phyloP scores from a whole-genome alignment of 73 alveolate species.

The Tetrahymena borealis region DNA sequence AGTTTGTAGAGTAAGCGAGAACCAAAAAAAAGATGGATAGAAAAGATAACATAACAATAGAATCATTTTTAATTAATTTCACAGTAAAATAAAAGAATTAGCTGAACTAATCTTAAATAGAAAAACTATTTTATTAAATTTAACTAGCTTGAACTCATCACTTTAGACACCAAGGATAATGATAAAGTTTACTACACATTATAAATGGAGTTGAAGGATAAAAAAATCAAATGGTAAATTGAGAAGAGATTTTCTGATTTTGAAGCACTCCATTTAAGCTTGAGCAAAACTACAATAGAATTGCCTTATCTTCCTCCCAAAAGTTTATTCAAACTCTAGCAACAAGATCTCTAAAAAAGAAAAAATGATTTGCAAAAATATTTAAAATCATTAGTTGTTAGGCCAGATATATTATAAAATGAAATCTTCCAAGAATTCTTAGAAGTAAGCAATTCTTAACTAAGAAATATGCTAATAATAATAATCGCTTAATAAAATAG shows the following conservation, averaged over 20 bases:
- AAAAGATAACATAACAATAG: background rate
- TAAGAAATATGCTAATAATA: background rate
- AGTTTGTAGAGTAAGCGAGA: too few relatives aligned
- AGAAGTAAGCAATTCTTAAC: background rate
- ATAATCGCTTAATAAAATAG: background rate
- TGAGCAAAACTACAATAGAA: background rate
- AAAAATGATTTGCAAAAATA: background rate
- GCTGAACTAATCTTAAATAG: background rate
- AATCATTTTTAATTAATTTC: background rate
- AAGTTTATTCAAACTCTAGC: background rate
- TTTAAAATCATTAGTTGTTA: background rate
- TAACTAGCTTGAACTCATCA: background rate
- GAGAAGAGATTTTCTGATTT: background rate
- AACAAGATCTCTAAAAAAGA: background rate
- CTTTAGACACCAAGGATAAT: background rate
- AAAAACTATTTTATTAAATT: background rate
- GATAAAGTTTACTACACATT: background rate
- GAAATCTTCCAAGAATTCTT: background rate
- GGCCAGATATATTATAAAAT: background rate
- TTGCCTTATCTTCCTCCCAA: background rate
- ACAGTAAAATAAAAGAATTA: background rate
- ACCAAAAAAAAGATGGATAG: background rate
- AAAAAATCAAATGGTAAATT: background rate
- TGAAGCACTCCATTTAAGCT: background rate
- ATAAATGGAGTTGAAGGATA: background rate